Base-by-base conservation (phyloP, 106 monocot genomes). In the Cymbidium sinense region DNA sequence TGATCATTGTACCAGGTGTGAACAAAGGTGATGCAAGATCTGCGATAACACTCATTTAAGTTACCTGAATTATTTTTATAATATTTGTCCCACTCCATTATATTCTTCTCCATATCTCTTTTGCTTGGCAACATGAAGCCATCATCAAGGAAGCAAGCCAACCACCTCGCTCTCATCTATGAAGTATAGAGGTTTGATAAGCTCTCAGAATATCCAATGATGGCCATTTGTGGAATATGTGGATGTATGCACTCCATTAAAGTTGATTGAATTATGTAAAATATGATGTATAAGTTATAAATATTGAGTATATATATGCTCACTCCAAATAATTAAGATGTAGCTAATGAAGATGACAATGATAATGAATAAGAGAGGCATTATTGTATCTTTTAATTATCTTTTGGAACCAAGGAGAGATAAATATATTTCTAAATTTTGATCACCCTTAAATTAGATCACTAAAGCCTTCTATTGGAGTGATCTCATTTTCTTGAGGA, bases 1-100 rank as follows among this genome's bases (percentile, higher is more conserved):
- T 85, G 86, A 74, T 94, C 94, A 76, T 84, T 84, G 77, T 91
- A 84, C 86, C 89, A 94, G 20, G 79, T 87, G 30, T 91, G 85
- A 27, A 84, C 17, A 20, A 64, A 34, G 0, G 87, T 81, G 3
- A 89, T 12, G 54, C 87, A 76, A 1, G 82, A 84, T 27, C 91
- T 80, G 19, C 79, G 41, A 41, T 69, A 91, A 15, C 47, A 47
- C 13, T 47, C 15, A 15, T 13, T 47, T 3, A 75, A 11, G 0
- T 76, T 83, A 0, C 34, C 29, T 1, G 70, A 29, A 52, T 84
- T 82, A 43, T 73, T 65, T 54, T 81, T 87, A 88, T 85, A 83
- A 75, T 70, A 82, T 8, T 76, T 71, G 9, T 89, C 88, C 94
- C 91, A 91, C 44, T 84, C 81, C 15, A 34, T 72, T 34, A 86